Base-by-base conservation (phyloP, 2,329 filamentous ascomycete species). In the Diplodia mutila region DNA sequence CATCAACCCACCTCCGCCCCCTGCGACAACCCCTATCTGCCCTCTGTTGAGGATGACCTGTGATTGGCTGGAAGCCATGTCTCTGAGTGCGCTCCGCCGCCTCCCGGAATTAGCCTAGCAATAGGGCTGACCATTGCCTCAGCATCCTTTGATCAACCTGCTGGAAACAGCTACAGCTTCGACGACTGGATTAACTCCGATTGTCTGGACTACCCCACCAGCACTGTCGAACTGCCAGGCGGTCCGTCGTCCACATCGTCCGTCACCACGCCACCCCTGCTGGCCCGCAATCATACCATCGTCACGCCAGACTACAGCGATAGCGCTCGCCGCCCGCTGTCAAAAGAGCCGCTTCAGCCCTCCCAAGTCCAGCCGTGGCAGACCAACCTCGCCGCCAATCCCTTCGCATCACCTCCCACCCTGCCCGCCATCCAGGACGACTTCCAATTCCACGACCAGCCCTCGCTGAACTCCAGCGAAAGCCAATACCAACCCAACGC, bases 141-240 rank as follows among this genome's bases (percentile, higher is more conserved):
- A 66, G 53, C 64, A 57, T 66, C 64, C 64, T 57, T 57, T 51
- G 64, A 66, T 57, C 59, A 63, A 63, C 59, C 59, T 51, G 64
- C 64, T 57, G 53, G 53, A 66, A 66, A 57, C 53, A 66, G 48
- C 55, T 59, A 63, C 66, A 63, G 53, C 66, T 55, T 76, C 67
- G 72, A 73, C 37, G 68, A 71, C 34, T 76, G 74, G 67, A 72
- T 78, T 68, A 72, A 77, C 68, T 66, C 70, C 39, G 72, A 76
- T 25, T 72, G 74, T 59, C 72, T 75, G 64, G 71, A 75, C 61
- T 73, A 71, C 64, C 72, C 72, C n/a, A 68, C 74, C 61, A 72
- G 69, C 61, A 71, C 73, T 18, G 68, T 71, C 34, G 74, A 77
- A 48, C 67, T 70, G 67, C 63, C 71, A 4, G 64, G 71, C 51